These are phyloP conservation scores for Cystobasidium onofrii DNA, from an alignment of 768 basidiomycete species.

Conservation along the genomic window DNA sequence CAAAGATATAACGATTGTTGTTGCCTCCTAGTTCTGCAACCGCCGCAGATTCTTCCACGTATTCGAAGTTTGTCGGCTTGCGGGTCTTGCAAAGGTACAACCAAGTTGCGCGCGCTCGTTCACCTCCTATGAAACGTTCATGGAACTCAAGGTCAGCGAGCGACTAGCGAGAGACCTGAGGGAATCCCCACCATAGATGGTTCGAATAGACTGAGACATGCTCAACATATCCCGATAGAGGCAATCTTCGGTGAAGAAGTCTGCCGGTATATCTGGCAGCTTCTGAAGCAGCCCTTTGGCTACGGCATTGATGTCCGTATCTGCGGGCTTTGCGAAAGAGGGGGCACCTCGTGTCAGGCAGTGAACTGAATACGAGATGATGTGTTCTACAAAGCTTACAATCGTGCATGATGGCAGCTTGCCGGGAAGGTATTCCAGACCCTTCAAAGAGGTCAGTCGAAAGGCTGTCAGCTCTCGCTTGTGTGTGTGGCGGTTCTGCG, in stretches of 20 bases:
- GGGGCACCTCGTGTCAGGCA: not conserved
- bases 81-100: not conserved
- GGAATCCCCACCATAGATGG: slow-evolving; percentile 1
- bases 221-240: not conserved
- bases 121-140: not conserved
- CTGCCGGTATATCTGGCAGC: not conserved
- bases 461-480: no score
- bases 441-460: no score
- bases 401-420: slow-evolving; percentile 1
- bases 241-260: slow-evolving; percentile 14
- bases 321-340: not conserved
- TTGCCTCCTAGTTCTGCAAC: not conserved
- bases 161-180: no score
- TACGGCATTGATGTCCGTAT: not conserved
- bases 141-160: no score
- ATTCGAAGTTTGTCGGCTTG: not conserved
- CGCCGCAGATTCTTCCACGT: not conserved
- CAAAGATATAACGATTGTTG: not conserved
- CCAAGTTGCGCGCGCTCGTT: not conserved
- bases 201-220: not conserved
- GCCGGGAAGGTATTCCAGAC: slow-evolving; percentile 13
- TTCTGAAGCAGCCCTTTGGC: not conserved
- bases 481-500: no score
- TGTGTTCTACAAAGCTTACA: no score
- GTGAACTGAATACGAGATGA: no score